These are phyloP conservation scores for Phlyctochytrium planicorne DNA, from an alignment of 192 early-diverging fungal species.

Conservation along the genomic window DNA sequence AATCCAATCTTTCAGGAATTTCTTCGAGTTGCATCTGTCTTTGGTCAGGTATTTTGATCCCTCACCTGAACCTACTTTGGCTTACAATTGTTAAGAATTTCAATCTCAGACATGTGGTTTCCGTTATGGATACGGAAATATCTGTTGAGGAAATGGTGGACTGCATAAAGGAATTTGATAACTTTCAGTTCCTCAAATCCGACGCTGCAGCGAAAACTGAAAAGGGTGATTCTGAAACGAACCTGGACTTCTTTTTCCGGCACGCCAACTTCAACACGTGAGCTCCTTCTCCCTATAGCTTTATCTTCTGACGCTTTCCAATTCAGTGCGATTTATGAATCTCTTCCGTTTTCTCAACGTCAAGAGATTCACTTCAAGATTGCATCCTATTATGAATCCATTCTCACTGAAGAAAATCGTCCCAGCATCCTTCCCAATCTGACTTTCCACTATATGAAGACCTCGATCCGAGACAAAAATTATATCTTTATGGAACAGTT, in stretches of 20 bases:
- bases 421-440: conserved; percentile 13
- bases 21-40: conserved; percentile 30
- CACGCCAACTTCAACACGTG: conserved; percentile 26
- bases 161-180: conserved; percentile 13
- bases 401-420: conserved; percentile 18
- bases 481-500: conserved; percentile 26
- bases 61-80: conserved; percentile 1
- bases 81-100: too few relatives aligned
- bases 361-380: conserved; percentile 29
- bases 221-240: conserved; percentile 1
- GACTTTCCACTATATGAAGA: conserved; percentile 29
- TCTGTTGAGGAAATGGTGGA: conserved; percentile 18
- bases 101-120: conserved; percentile 19
- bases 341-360: conserved; percentile 27
- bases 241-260: conserved; percentile 20
- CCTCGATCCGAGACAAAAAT: conserved; percentile 25
- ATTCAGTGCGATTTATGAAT: conserved; percentile 30
- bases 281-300: neutral
- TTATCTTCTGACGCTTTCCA: neutral
- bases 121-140: conserved; percentile 22
- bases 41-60: conserved; percentile 20
- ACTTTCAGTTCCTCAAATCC: conserved; percentile 20
- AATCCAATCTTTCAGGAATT: conserved; percentile 30
- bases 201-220: neutral
- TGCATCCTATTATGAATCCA: conserved; percentile 20